These are phyloP conservation scores for Paraphaeosphaeria minitans DNA, from an alignment of 2,329 filamentous ascomycete species.

Conservation along the genomic window DNA sequence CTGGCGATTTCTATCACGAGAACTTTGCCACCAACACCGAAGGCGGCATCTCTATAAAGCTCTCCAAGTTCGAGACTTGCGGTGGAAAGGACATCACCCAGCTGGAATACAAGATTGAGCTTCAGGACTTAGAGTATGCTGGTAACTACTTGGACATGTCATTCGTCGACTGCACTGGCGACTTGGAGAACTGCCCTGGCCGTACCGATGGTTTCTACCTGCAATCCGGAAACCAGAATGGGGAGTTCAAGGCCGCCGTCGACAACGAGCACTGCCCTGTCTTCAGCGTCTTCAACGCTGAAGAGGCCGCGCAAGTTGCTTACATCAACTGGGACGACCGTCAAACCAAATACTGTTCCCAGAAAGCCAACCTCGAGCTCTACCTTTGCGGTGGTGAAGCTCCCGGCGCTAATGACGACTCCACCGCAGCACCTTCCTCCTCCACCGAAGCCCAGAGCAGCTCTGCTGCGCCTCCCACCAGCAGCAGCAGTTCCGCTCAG, in stretches of 20 bases:
- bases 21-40: constrained; percentile 29
- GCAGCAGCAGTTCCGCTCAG: constrained; percentile 10
- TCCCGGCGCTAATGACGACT: constrained; percentile 25
- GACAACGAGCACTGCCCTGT: constrained; percentile 41
- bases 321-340: constrained; percentile 41
- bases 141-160: constrained; percentile 47
- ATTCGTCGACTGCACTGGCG: constrained; percentile 41
- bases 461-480: constrained; percentile 1
- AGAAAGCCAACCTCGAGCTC: constrained; percentile 34
- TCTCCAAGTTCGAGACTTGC: constrained; percentile 42
- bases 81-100: constrained; percentile 40
- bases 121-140: constrained; percentile 11
- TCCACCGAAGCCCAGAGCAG: constrained; percentile 10
- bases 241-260: constrained; percentile 20
- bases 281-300: constrained; percentile 29
- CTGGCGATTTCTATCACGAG: constrained; percentile 40
- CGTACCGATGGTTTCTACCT: constrained; percentile 43
- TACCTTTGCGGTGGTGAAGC: constrained; percentile 43
- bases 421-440: constrained; percentile 15
- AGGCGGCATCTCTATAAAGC: constrained; percentile 47
- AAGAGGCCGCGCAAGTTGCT: constrained; percentile 34
- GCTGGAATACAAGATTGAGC: constrained; percentile 45
- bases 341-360: constrained; percentile 41
- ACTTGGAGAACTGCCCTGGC: constrained; percentile 37
- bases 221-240: constrained; percentile 27